A percentile compares a stretch with the other conserved stretches of the same genome.
Evolutionary conservation across 2,329 filamentous ascomycete species (phyloP).

Genomic region (Botrytis tulipae): DNA sequence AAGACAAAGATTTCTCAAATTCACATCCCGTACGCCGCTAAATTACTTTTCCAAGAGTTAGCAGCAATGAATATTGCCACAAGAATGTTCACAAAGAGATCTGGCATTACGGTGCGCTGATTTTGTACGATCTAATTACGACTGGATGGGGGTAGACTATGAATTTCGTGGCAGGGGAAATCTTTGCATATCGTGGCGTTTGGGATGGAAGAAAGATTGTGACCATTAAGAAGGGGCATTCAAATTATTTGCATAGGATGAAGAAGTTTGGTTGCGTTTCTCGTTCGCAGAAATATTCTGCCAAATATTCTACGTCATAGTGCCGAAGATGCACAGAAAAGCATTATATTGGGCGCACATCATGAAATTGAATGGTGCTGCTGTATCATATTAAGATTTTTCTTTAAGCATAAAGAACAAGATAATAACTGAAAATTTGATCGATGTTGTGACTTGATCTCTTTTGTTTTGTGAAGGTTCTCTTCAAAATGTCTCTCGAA

Average conservation of each 20-base stretch:
- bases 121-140: constrained; percentile 24
- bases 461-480: background rate
- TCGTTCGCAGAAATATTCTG: background rate
- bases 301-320: background rate
- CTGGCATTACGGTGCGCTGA: constrained; percentile 69
- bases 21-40: constrained; percentile 95
- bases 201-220: constrained; percentile 33
- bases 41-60: constrained; percentile 96
- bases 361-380: constrained; percentile 15
- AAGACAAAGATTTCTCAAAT: constrained; percentile 98
- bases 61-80: constrained; percentile 98
- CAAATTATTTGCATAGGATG: constrained; percentile 25
- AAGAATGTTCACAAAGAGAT: constrained; percentile 90
- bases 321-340: constrained; percentile 12
- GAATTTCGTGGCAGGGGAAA: constrained; percentile 18
- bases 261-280: constrained; percentile 13
- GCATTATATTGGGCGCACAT: constrained; percentile 8
- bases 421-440: constrained; percentile 3
- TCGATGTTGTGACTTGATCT: background rate
- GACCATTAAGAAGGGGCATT: constrained; percentile 20
- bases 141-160: constrained; percentile 13
- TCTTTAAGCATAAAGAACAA: constrained; percentile 15
- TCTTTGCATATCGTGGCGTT: constrained; percentile 37
- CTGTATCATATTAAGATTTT: constrained; percentile 19
- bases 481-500: background rate